Evolutionary conservation across 371 early-diverging fungal species (phyloP), one percentile per base, ranked within the genome.

Genomic region (Fennellomyces sp.): DNA sequence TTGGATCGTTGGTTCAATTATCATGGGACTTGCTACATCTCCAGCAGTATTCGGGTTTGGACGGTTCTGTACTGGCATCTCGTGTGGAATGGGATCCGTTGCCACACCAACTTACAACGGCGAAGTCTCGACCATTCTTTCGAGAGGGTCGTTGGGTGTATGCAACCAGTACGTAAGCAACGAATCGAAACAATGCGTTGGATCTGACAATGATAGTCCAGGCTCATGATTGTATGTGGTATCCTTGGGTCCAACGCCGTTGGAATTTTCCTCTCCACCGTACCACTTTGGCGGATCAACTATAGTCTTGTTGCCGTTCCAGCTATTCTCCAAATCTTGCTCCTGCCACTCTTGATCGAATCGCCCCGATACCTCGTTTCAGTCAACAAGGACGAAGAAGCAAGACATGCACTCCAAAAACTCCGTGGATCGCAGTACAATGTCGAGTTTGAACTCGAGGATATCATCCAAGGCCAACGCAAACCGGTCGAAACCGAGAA

Each of bases 41-140:
- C 70, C 72, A 3, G 78, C 71, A 5, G 84, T 85, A 75, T 86
- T 95, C 52, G 82, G 83, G 47, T 31, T 90, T 42, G 97, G 94
- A 0, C 88, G 97, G 47, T 72, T 96, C 45, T 51, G 92, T 13
- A 77, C 85, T 49, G 97, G 97, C 31, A 57, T 95, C 35, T 93
- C 85, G 3, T 86, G 91, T 39, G 97, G 96, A 15, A 69, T 90
- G 3, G 87, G 88, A 11, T 87, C 92, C 31, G 85, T 88, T 17
- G 84, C 83, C 12, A 88, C 90, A 2, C 91, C 96, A 0, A 84
- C 88, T 4, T 97, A 95, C 60, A 80, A 95, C 23, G 87, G 88
- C 7, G 93, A 94, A 62, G 82, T 96, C 26, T 73, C 94, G 1
- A 91, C 94, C 0, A 76, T 84, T 2, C 71, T 76, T 5, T 75